Conservation (phyloP, 345 rosid genomes). For the Iberis pinnata region DNA sequence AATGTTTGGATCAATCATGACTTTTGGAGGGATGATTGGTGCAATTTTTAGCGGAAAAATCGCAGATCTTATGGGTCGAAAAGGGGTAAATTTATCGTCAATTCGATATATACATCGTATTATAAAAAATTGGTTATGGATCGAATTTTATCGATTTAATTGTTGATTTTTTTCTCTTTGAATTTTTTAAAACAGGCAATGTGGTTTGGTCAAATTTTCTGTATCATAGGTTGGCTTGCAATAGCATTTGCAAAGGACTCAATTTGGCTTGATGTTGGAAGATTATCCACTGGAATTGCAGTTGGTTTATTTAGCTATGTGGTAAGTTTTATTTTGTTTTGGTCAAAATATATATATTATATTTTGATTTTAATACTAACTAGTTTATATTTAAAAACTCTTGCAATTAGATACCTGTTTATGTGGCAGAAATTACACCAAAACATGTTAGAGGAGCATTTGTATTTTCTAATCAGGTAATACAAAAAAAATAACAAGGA, state of each 20-base stretch:
- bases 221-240: conserved; percentile 29
- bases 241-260: conserved; percentile 27
- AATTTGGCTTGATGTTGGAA: conserved; percentile 37
- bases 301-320: conserved; percentile 37
- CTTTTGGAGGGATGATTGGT: conserved; percentile 38
- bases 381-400: background rate
- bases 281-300: conserved; percentile 34
- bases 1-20: conserved; percentile 33
- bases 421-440: conserved; percentile 35
- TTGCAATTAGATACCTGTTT: conserved; percentile 31
- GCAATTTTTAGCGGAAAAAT: conserved; percentile 32
- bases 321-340: conserved; percentile 14
- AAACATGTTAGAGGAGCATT: conserved; percentile 34
- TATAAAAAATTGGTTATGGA: too few relatives aligned
- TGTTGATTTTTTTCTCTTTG: background rate
- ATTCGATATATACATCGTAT: too few relatives aligned
- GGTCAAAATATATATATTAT: too few relatives aligned
- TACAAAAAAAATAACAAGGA: background rate
- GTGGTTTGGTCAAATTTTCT: conserved; percentile 32
- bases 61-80: conserved; percentile 33
- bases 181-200: conserved; percentile 17
- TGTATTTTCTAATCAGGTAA: conserved; percentile 36
- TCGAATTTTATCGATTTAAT: too few relatives aligned
- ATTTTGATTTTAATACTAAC: background rate
- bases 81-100: conserved; percentile 25